These are phyloP conservation scores for Diaporthe vaccinii DNA, from an alignment of 2,329 filamentous ascomycete genomes.

Conservation along the genomic window DNA sequence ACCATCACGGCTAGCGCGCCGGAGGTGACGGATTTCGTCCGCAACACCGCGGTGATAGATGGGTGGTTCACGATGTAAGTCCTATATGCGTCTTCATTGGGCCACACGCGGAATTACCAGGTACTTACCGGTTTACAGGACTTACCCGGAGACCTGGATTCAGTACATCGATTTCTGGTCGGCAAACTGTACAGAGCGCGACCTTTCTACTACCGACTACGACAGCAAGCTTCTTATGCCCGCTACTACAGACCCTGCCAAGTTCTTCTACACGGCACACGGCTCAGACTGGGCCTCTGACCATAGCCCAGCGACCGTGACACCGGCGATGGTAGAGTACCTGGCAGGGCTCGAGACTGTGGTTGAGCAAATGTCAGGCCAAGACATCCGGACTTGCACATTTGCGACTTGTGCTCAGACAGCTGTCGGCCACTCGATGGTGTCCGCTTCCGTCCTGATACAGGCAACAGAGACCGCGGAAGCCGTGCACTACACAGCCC, in stretches of 20 bases:
- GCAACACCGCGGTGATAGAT: conserved; percentile 15
- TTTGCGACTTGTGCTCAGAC: conserved; percentile 28
- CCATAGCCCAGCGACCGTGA: conserved; percentile 17
- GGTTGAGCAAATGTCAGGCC: conserved; percentile 18
- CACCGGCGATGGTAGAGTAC: conserved; percentile 15
- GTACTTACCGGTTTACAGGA: neutral
- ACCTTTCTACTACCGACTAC: neutral
- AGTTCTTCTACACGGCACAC: conserved; percentile 23
- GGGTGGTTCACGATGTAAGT: conserved; percentile 28
- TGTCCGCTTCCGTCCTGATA: neutral
- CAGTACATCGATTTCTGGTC: conserved; percentile 28
- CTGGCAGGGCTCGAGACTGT: conserved; percentile 17
- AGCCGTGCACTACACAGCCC: conserved; percentile 22
- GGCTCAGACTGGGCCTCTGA: neutral
- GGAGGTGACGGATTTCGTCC: conserved; percentile 17
- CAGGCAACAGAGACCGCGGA: conserved; percentile 6
- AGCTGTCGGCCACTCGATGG: conserved; percentile 20
- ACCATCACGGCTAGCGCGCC: conserved; percentile 4
- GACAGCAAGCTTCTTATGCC: conserved; percentile 9
- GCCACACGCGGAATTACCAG: neutral
- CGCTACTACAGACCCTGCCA: conserved; percentile 21
- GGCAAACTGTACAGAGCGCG: conserved; percentile 28
- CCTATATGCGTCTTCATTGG: neutral
- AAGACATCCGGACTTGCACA: conserved; percentile 9
- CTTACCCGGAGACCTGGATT: conserved; percentile 12